Evolutionary conservation across 2,329 filamentous ascomycete species (phyloP).

Genomic region (Alternaria metachromatica): DNA sequence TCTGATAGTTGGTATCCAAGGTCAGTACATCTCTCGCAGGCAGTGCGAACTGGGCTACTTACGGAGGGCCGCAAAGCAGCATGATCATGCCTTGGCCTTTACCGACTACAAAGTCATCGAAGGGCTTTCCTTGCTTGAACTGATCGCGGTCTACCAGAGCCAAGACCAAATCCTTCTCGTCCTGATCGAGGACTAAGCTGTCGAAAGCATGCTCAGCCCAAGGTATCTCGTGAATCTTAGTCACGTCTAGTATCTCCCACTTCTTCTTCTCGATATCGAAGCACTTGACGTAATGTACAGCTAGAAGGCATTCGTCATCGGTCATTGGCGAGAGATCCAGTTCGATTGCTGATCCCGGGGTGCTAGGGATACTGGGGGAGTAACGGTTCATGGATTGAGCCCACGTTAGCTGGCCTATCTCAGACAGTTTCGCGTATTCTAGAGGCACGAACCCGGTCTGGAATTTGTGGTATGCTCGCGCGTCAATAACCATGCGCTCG

Average conservation of each 20-base stretch:
- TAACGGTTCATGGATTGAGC: constrained; percentile 22
- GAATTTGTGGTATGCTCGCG: constrained; percentile 17
- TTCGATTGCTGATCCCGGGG: background rate
- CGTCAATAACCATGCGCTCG: constrained; percentile 10
- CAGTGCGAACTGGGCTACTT: background rate
- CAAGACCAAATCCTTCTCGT: constrained; percentile 57
- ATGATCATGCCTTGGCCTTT: constrained; percentile 1
- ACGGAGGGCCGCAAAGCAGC: background rate
- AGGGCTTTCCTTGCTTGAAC: constrained; percentile 33
- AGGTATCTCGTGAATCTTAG: constrained; percentile 50
- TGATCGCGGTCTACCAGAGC: constrained; percentile 54
- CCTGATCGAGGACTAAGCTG: constrained; percentile 56
- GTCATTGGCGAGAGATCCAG: constrained; percentile 17
- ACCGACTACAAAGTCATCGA: constrained; percentile 52
- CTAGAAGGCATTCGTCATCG: constrained; percentile 19
- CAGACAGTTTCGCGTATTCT: constrained; percentile 10
- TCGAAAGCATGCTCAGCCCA: constrained; percentile 57
- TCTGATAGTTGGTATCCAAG: background rate
- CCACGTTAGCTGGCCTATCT: constrained; percentile 20
- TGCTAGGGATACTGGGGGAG: background rate
- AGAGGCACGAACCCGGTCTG: too few relatives aligned
- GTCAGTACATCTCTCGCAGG: background rate
- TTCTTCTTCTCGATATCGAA: constrained; percentile 29
- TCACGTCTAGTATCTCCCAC: constrained; percentile 19
- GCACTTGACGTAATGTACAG: constrained; percentile 13